These are phyloP conservation scores for Miamiensis avidus DNA, from an alignment of 169 alveolate species.

Conservation along the genomic window DNA sequence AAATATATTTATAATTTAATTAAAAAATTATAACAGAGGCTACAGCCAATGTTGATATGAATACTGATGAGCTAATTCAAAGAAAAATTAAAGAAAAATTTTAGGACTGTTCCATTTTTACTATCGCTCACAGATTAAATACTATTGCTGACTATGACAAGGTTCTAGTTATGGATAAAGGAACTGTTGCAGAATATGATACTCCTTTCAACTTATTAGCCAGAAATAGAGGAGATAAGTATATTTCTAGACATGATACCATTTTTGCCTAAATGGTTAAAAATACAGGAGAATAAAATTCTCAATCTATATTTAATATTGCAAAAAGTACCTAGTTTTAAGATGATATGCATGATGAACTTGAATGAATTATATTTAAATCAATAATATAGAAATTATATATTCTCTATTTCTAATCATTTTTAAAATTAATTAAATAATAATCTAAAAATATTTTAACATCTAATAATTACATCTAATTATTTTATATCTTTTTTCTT, in stretches of 20 bases:
- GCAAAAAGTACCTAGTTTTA: constrained; percentile 35
- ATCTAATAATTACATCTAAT: too few species aligned
- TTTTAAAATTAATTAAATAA: too few species aligned
- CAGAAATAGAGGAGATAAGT: neutral
- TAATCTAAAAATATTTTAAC: too few species aligned
- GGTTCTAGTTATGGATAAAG: constrained; percentile 85
- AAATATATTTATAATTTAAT: constrained; percentile 7
- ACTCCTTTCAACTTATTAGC: constrained; percentile 55
- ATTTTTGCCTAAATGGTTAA: constrained; percentile 42
- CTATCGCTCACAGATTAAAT: constrained; percentile 92
- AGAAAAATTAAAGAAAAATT: constrained; percentile 51
- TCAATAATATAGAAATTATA: too few species aligned
- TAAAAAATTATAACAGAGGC: constrained; percentile 38
- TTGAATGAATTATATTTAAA: too few species aligned
- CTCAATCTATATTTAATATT: neutral
- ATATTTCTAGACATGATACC: constrained; percentile 16
- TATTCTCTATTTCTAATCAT: too few species aligned
- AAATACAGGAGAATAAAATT: constrained; percentile 37
- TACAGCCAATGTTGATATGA: constrained; percentile 51
- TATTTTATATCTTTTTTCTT: too few species aligned
- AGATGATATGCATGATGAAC: too few species aligned
- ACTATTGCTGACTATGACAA: constrained; percentile 88
- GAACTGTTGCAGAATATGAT: constrained; percentile 76
- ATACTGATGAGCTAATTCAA: constrained; percentile 46
- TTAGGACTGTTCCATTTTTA: constrained; percentile 80